Evolutionary conservation across 805 yeast species (phyloP), one percentile per base, ranked within the genome.

Genomic region (Komagataella pseudopastoris): DNA sequence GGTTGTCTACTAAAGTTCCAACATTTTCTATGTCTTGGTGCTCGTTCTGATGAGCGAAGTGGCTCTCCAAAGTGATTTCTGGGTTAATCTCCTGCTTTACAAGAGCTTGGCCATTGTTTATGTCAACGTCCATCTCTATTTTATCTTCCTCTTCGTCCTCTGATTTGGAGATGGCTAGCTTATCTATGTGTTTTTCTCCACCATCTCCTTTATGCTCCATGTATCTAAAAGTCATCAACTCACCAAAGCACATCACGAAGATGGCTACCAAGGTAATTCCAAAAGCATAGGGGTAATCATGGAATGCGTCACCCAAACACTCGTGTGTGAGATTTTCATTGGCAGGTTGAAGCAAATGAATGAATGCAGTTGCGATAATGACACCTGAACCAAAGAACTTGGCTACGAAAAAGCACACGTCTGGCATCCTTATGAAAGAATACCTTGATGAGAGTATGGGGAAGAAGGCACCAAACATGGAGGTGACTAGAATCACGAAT

Each of bases 301-400:
- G 60, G 58, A 76, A 74, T 1, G 71, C 70, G 22, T 78, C 81
- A n/a, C 83, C 82, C 36, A 83, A 68, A 66, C 88, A 82, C 12
- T 65, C 71, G 49, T 74, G 60, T 3, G 69, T 57, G 48, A 82
- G 67, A 2, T 76, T 71, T 18, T 78, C 81, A 51, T 70, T 59
- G n/a, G 83, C 84, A 2, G 83, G 83, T 51, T 72, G 71, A 58
- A 83, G 67, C 52, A 83, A 64, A 65, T 84, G 91, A 53, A 84
- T 75, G 58, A 81, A 85, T 0, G 88, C 87, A 6, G 91, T 84
- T 8, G 90, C 85, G 3, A 84, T 70, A 57, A 84, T 84, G 48
- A 84, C 90, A 50, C 91, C 91, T 4, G 88, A 75, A 58, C 91
- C 91, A 58, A 83, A 83, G 67, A 72, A 77, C 62, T 78, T 62